Evolutionary conservation across 495 filamentous ascomycete genomes (phyloP).

Genomic region (Aspergillus nanangensis): DNA sequence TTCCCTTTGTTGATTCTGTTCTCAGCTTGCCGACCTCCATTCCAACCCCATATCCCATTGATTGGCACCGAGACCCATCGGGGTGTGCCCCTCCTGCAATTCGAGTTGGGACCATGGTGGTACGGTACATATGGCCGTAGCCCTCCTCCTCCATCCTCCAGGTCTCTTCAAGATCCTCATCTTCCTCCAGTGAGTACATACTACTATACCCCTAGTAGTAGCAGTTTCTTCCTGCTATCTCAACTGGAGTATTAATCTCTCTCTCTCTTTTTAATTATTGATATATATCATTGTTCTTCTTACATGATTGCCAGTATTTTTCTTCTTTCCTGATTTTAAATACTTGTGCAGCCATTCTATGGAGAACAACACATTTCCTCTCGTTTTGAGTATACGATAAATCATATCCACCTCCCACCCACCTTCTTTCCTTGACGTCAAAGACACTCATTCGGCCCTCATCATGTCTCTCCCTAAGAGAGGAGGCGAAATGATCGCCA

Average conservation of each 20-base stretch:
- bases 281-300: too few species aligned
- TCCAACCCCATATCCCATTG: too few species aligned
- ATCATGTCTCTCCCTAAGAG: constrained; percentile 27
- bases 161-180: constrained; percentile 7
- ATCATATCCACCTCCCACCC: constrained; percentile 4
- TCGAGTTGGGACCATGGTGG: neutral
- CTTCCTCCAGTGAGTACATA: constrained; percentile 5
- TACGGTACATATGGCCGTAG: constrained; percentile 5
- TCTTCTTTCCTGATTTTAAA: too few species aligned
- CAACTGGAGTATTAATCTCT: constrained; percentile 4
- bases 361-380: too few species aligned
- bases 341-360: too few species aligned
- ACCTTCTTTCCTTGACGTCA: neutral
- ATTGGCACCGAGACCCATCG: constrained; percentile 1
- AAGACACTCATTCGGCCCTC: neutral
- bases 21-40: constrained; percentile 1
- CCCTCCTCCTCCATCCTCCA: neutral
- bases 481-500: constrained; percentile 33
- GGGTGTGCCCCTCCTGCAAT: neutral
- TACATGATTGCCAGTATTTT: too few species aligned
- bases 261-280: too few species aligned
- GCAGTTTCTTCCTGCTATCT: neutral
- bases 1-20: neutral
- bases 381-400: too few species aligned
- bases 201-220: neutral